A percentile compares a stretch with the other conserved stretches of the same genome.
These are phyloP conservation scores for Saturnispora zaruensis DNA, from an alignment of 805 yeast genomes.

Conservation along the genomic window DNA sequence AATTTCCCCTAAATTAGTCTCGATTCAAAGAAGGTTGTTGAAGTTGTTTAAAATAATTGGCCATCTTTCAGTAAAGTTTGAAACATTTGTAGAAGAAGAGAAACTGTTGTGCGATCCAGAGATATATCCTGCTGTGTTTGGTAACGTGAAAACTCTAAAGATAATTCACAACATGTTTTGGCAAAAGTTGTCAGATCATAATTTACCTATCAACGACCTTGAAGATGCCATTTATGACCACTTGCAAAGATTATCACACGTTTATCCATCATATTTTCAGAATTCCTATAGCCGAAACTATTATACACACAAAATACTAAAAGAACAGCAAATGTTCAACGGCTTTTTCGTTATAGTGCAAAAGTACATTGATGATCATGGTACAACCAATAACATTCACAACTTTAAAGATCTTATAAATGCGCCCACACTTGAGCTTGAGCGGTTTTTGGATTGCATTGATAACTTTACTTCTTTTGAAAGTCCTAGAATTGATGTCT, in stretches of 20 bases:
- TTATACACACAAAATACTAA: not conserved
- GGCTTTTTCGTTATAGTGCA: conserved; percentile 3
- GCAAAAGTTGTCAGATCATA: conserved; percentile 7
- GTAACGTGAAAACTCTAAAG: conserved; percentile 15
- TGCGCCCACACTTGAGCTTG: conserved; percentile 9
- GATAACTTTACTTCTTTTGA: conserved; percentile 7
- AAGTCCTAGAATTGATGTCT: conserved; percentile 9
- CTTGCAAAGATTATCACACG: conserved; percentile 18
- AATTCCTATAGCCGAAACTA: conserved; percentile 8
- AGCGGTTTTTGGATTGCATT: conserved; percentile 2
- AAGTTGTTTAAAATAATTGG: conserved; percentile 8
- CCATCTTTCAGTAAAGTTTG: conserved; percentile 7
- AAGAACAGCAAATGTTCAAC: not conserved
- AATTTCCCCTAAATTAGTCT: conserved; percentile 8
- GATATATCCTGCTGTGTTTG: conserved; percentile 17
- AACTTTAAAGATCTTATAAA: conserved; percentile 4
- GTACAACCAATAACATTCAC: not conserved
- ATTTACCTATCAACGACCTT: conserved; percentile 7
- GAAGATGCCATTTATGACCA: conserved; percentile 16
- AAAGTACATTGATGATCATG: conserved; percentile 4
- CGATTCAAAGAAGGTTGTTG: conserved; percentile 5
- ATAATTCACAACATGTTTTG: conserved; percentile 13
- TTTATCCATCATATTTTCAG: conserved; percentile 22
- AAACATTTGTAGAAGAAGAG: conserved; percentile 3
- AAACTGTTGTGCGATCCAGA: conserved; percentile 18